Percentiles rank a stretch among this genome's conserved stretches.
Conservation (phyloP, 805 yeast species). For the Ogataea trehalophila region DNA sequence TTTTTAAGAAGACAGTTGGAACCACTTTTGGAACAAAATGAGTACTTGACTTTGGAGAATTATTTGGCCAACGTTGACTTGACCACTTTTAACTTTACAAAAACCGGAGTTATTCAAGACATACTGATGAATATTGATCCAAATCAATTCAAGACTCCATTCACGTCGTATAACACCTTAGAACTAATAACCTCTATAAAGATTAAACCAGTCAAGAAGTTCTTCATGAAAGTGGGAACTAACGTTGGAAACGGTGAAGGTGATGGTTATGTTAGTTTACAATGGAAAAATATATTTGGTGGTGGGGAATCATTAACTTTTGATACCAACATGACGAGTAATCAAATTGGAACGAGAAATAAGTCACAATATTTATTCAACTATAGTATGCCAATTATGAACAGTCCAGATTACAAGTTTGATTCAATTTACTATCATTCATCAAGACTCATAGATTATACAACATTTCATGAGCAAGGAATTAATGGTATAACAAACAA, state of each 20-base stretch:
- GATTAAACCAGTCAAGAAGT: conserved; percentile 58
- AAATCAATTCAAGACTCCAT: conserved; percentile 11
- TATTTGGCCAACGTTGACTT: conserved; percentile 39
- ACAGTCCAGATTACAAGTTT: conserved; percentile 35
- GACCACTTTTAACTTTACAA: conserved; percentile 39
- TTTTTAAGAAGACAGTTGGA: conserved; percentile 43
- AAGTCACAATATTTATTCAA: conserved; percentile 45
- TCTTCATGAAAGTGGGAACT: conserved; percentile 88
- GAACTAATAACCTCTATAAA: conserved; percentile 26
- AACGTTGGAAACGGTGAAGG: conserved; percentile 97
- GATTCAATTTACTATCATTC: conserved; percentile 39
- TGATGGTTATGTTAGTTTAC: conserved; percentile 82
- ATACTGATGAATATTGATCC: conserved; percentile 32
- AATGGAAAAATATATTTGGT: conserved; percentile 51
- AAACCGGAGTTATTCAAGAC: conserved; percentile 39
- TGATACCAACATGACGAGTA: conserved; percentile 39
- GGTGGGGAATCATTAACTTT: conserved; percentile 50
- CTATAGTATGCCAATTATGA: conserved; percentile 41
- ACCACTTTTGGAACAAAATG: conserved; percentile 38
- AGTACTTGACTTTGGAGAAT: conserved; percentile 33
- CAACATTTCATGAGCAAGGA: conserved; percentile 39
- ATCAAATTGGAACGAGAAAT: conserved; percentile 42
- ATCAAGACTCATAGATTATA: conserved; percentile 43
- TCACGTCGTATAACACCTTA: conserved; percentile 18
- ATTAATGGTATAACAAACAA: conserved; percentile 40